Conservation (phyloP, 139 green algal species). For the Coelastrella sp. region DNA sequence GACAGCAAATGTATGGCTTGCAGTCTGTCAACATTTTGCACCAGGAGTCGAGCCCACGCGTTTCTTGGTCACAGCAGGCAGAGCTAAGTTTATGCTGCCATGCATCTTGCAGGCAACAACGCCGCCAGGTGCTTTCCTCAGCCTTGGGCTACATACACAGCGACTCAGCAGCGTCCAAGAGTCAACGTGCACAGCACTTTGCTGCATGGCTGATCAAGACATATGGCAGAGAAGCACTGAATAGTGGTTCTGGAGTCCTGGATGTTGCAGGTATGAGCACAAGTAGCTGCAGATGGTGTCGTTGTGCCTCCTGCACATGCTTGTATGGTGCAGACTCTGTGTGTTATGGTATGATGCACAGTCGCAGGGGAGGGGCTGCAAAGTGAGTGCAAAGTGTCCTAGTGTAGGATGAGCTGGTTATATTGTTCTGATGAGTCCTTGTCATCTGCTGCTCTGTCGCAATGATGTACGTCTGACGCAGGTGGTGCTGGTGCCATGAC, state of each 20-base stretch:
- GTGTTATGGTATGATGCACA: no score
- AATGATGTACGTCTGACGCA: no score
- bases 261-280: conserved; percentile 72
- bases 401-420: neutral
- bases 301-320: neutral
- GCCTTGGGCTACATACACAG: conserved; percentile 43
- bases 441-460: no score
- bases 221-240: conserved; percentile 64
- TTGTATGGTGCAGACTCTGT: neutral
- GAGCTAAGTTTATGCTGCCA: no score
- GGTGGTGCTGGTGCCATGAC: conserved; percentile 68
- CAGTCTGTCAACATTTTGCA: neutral
- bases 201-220: conserved; percentile 66
- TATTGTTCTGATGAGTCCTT: no score
- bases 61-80: no score
- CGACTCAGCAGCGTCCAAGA: conserved; percentile 55
- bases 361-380: neutral
- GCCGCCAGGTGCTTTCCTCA: conserved; percentile 33
- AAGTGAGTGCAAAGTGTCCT: neutral
- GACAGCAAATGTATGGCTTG: neutral
- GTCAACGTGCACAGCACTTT: conserved; percentile 63
- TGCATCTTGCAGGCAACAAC: conserved; percentile 34
- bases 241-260: conserved; percentile 66
- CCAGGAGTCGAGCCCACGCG: neutral
- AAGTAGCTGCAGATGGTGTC: neutral